Percentiles rank a stretch among this genome's conserved stretches.
Conservation (phyloP, 306 rosid species). For the Vachellia pachyceras region DNA sequence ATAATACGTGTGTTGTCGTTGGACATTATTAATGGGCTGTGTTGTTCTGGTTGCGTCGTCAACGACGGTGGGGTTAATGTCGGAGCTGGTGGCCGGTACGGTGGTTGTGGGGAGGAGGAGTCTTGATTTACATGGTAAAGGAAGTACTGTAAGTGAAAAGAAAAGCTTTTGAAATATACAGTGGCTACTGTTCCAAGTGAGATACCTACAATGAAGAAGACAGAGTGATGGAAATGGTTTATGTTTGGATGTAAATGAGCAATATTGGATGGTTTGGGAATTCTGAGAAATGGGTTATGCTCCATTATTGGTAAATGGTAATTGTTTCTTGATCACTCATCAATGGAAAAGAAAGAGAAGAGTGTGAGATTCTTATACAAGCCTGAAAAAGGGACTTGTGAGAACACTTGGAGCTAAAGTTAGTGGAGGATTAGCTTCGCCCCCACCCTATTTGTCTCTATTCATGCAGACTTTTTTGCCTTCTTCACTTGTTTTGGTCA, state of each 20-base stretch:
- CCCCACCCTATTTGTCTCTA: not conserved
- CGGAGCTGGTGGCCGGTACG: not conserved
- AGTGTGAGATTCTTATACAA: slow-evolving; percentile 13
- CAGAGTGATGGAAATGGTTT: slow-evolving; percentile 35
- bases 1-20: not conserved
- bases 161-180: slow-evolving; percentile 41
- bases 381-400: not conserved
- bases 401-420: slow-evolving; percentile 12
- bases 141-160: slow-evolving; percentile 35
- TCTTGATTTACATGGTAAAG: not conserved
- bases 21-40: not conserved
- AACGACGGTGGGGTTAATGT: not conserved
- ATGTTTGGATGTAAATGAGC: slow-evolving; percentile 14
- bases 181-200: slow-evolving; percentile 49
- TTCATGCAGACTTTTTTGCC: not conserved
- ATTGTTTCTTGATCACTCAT: not conserved
- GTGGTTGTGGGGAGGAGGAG: too few relatives aligned
- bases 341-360: slow-evolving; percentile 12
- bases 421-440: not conserved
- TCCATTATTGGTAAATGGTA: slow-evolving; percentile 1
- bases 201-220: slow-evolving; percentile 51
- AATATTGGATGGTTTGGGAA: slow-evolving; percentile 17
- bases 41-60: not conserved
- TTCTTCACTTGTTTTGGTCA: not conserved
- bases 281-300: not conserved